phyloP scores from a whole-genome alignment of 2,329 filamentous ascomycete genomes.

The Fusarium verticillioides region DNA sequence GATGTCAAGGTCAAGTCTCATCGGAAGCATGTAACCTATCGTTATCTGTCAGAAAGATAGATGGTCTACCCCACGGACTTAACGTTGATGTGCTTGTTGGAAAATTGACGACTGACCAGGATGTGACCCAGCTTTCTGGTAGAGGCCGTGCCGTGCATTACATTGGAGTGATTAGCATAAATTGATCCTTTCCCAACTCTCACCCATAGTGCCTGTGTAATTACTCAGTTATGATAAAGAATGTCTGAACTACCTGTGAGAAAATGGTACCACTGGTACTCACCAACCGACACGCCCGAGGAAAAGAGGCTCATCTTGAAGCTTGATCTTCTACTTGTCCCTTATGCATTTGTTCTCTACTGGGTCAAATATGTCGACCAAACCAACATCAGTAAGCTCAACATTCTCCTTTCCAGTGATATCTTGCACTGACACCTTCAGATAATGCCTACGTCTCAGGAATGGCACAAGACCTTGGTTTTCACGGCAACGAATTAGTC shows the following conservation, averaged over 20 bases:
- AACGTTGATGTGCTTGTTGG: background rate
- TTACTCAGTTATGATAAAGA: background rate
- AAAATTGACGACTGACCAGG: background rate
- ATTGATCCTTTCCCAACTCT: background rate
- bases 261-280: background rate
- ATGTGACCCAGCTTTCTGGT: background rate
- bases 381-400: background rate
- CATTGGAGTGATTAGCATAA: rapidly evolving
- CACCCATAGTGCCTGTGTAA: too few species aligned
- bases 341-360: background rate
- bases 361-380: background rate
- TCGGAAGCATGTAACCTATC: background rate
- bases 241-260: background rate
- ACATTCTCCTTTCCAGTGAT: rapidly evolving
- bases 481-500: background rate
- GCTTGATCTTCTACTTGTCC: background rate
- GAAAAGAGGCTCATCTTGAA: background rate
- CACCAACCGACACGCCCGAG: background rate
- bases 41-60: background rate
- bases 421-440: background rate
- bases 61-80: background rate
- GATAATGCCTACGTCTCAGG: background rate
- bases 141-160: rapidly evolving
- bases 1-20: rapidly evolving
- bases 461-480: background rate